Evolutionary conservation across 179 eudicot species (phyloP).

Genomic region (Actinidia arguta): DNA sequence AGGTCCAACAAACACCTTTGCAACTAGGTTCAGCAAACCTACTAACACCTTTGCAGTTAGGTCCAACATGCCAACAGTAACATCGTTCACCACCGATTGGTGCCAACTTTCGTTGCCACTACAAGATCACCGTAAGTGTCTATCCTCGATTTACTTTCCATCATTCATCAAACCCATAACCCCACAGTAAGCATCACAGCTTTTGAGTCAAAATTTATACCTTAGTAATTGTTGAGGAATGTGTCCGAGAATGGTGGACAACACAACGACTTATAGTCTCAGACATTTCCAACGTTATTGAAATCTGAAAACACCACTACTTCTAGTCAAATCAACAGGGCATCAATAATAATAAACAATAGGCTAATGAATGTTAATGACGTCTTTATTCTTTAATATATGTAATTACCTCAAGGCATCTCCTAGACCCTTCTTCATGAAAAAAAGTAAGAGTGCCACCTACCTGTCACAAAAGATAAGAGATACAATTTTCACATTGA

Average conservation of each 20-base stretch:
- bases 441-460: slow-evolving; percentile 99
- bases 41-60: too few relatives aligned
- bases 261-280: slow-evolving; percentile 77
- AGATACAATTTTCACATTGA: background rate
- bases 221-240: slow-evolving; percentile 93
- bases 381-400: slow-evolving; percentile 5
- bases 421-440: slow-evolving; percentile 84
- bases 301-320: slow-evolving; percentile 57
- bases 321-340: slow-evolving; percentile 5
- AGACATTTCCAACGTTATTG: slow-evolving; percentile 87
- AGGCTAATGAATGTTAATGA: background rate
- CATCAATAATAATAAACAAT: slow-evolving; percentile 1
- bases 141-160: too few relatives aligned
- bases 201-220: slow-evolving; percentile 32
- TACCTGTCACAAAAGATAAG: slow-evolving; percentile 56
- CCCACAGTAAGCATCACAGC: slow-evolving; percentile 4
- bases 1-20: too few relatives aligned
- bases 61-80: too few relatives aligned
- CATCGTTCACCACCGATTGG: too few relatives aligned
- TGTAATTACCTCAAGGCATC: slow-evolving; percentile 90
- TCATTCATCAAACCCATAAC: too few relatives aligned
- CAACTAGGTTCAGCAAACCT: too few relatives aligned
- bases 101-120: too few relatives aligned
- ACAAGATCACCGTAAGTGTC: too few relatives aligned
- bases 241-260: slow-evolving; percentile 93